These are phyloP conservation scores for Steccherinum ochraceum DNA, from an alignment of 768 basidiomycete genomes.

Conservation along the genomic window DNA sequence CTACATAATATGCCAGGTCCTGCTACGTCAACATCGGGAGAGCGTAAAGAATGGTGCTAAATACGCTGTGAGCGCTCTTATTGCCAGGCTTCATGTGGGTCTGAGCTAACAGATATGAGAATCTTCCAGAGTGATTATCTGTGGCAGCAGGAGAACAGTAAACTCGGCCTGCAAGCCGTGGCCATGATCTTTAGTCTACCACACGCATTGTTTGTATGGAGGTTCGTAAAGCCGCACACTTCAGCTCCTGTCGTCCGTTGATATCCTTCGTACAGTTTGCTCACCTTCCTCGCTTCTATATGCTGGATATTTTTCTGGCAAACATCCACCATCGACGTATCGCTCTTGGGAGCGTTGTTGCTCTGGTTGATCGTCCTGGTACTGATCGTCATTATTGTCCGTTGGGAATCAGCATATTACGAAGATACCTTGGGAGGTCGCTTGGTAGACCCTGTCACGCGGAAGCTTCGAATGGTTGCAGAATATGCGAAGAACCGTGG, in stretches of 20 bases:
- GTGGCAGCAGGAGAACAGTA: slow-evolving; percentile 8
- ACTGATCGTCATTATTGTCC: no score
- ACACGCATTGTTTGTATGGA: slow-evolving; percentile 16
- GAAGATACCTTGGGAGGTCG: no score
- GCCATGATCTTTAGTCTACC: slow-evolving; percentile 29
- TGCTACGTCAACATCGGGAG: slow-evolving; percentile 35
- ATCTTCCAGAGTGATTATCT: slow-evolving; percentile 20
- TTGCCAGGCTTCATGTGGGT: slow-evolving; percentile 1
- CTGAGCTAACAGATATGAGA: no score
- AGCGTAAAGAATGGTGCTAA: slow-evolving; percentile 23
- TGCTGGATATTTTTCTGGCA: not conserved
- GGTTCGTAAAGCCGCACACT: slow-evolving; percentile 8
- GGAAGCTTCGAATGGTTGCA: no score
- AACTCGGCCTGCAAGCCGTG: slow-evolving; percentile 28
- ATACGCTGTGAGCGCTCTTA: slow-evolving; percentile 28
- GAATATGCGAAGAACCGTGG: no score
- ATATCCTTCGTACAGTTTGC: not conserved
- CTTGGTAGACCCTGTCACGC: no score
- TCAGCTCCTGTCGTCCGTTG: not conserved
- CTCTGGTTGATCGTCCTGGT: no score
- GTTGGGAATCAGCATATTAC: no score
- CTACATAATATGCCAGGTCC: slow-evolving; percentile 36
- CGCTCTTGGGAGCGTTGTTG: no score
- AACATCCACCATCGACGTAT: no score
- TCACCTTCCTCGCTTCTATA: not conserved